Conservation (phyloP, 225 moss, liverwort and hornwort species). For the Rhytidiadelphus loreus region DNA sequence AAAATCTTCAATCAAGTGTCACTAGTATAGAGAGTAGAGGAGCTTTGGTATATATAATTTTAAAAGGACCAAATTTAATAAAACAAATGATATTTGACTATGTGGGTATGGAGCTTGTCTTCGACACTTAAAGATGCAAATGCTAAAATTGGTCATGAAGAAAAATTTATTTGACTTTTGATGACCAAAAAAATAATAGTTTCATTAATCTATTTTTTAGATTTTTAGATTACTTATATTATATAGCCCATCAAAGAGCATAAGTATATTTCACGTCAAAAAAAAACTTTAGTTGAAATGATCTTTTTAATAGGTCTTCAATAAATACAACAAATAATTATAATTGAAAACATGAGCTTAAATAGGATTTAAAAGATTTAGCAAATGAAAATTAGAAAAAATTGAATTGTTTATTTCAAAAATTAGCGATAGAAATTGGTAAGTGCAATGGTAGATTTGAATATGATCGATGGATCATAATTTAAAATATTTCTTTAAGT, state of each 20-base stretch:
- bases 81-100: neutral
- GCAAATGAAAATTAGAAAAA: too few relatives aligned
- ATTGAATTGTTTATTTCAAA: too few relatives aligned
- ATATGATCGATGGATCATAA: too few relatives aligned
- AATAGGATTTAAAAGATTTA: too few relatives aligned
- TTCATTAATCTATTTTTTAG: too few relatives aligned
- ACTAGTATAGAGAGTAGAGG: fast-evolving
- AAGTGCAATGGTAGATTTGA: too few relatives aligned
- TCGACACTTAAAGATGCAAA: neutral
- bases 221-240: too few relatives aligned
- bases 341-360: neutral
- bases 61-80: neutral
- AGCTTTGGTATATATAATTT: neutral
- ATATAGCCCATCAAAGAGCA: neutral
- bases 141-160: too few relatives aligned
- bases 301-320: neutral
- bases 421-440: too few relatives aligned
- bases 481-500: too few relatives aligned
- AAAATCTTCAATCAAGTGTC: neutral
- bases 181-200: too few relatives aligned
- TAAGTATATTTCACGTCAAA: neutral
- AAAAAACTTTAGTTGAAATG: neutral
- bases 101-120: neutral
- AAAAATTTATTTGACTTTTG: too few relatives aligned
- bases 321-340: neutral